These are phyloP conservation scores for Dillenia turbinata DNA, from an alignment of 164 flowering plant genomes.

Conservation along the genomic window DNA sequence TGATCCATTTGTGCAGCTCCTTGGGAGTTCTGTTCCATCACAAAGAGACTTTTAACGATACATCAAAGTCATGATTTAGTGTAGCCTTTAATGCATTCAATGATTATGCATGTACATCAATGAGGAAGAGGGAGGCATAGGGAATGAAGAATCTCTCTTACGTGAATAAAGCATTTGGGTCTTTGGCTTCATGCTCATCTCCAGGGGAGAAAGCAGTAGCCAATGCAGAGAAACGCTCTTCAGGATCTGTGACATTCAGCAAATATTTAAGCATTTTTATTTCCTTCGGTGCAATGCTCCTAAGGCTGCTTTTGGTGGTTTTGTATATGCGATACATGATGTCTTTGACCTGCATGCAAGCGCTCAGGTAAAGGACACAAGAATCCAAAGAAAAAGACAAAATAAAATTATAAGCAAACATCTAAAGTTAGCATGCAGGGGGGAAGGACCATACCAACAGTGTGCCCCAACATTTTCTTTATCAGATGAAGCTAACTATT, in stretches of 20 bases:
- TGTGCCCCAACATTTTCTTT: no score
- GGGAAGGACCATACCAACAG: not conserved
- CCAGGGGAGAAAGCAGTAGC: slow-evolving; percentile 92
- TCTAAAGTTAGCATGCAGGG: not conserved
- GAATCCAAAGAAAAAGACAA: not conserved
- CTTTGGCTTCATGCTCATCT: slow-evolving; percentile 57
- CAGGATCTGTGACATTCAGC: slow-evolving; percentile 90
- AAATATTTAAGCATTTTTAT: slow-evolving; percentile 84
- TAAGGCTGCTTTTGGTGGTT: slow-evolving; percentile 80
- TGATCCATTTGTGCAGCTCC: slow-evolving; percentile 93
- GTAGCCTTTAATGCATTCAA: no score
- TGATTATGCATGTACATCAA: no score
- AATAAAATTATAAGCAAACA: not conserved
- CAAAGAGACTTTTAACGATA: not conserved
- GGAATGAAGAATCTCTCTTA: slow-evolving; percentile 19
- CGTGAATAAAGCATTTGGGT: slow-evolving; percentile 69
- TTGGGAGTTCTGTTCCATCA: slow-evolving; percentile 65
- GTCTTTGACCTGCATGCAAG: slow-evolving; percentile 67
- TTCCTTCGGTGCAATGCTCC: slow-evolving; percentile 88
- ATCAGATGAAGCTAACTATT: no score
- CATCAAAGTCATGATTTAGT: not conserved
- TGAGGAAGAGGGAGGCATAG: no score
- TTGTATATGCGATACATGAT: slow-evolving; percentile 87
- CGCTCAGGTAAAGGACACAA: not conserved
- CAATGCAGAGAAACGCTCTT: slow-evolving; percentile 89